A percentile compares a stretch with the other conserved stretches of the same genome.
Conservation (phyloP, 2,329 filamentous ascomycete species). For the Diaporthe longicolla region DNA sequence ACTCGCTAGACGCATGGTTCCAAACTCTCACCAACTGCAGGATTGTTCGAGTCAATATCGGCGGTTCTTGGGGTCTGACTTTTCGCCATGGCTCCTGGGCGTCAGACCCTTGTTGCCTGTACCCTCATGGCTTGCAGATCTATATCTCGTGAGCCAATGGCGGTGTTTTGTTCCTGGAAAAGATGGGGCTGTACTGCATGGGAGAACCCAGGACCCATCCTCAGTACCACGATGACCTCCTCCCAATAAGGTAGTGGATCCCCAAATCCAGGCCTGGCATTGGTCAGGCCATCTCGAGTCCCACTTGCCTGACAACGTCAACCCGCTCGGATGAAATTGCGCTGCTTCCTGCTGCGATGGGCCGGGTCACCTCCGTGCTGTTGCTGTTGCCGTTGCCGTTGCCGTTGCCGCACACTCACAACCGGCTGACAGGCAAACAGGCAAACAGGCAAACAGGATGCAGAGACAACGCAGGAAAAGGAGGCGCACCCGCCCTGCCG, state of each 20-base stretch:
- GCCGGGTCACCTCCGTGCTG: conserved; percentile 22
- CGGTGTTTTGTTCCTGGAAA: conserved; percentile 22
- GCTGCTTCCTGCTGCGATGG: conserved; percentile 30
- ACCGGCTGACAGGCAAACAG: background rate
- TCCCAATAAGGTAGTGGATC: conserved; percentile 24
- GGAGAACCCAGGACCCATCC: conserved; percentile 18
- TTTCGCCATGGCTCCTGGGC: conserved; percentile 23
- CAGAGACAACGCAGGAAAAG: conserved; percentile 33
- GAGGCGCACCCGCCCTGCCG: conserved; percentile 23
- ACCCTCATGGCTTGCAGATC: conserved; percentile 30
- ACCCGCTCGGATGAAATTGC: conserved; percentile 40
- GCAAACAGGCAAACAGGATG: background rate
- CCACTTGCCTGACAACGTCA: conserved; percentile 41
- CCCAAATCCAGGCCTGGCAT: conserved; percentile 4
- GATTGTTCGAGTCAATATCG: conserved; percentile 31
- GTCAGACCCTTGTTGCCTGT: conserved; percentile 12
- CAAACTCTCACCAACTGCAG: background rate
- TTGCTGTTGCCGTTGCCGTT: background rate
- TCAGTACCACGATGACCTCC: conserved; percentile 16
- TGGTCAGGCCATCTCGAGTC: conserved; percentile 23
- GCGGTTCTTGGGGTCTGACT: conserved; percentile 25
- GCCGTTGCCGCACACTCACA: background rate
- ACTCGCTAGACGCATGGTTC: conserved; percentile 9
- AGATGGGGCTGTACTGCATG: conserved; percentile 12
- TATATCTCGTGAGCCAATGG: conserved; percentile 23